These are phyloP conservation scores for Penicillium diatomitis DNA, from an alignment of 495 filamentous ascomycete species.

Conservation along the genomic window DNA sequence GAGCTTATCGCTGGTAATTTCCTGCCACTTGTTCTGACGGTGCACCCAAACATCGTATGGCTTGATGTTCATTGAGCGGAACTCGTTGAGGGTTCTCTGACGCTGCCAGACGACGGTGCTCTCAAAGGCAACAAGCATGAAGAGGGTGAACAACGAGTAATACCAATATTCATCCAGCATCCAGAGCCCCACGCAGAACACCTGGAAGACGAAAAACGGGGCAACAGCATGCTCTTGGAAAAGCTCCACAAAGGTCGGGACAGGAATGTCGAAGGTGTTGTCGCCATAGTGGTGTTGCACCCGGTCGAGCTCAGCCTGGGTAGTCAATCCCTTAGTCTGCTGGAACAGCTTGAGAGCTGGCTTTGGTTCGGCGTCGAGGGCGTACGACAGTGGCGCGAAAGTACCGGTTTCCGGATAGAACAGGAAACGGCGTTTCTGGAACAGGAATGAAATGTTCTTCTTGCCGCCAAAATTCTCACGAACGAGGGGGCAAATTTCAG, in stretches of 20 bases:
- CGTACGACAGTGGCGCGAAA: constrained; percentile 78
- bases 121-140: constrained; percentile 97
- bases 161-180: constrained; percentile 99
- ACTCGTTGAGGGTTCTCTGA: constrained; percentile 92
- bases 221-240: constrained; percentile 98
- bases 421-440: constrained; percentile 96
- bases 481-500: constrained; percentile 77
- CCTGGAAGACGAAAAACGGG: constrained; percentile 98
- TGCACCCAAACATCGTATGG: constrained; percentile 91
- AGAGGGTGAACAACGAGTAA: constrained; percentile 95
- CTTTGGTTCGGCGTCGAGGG: constrained; percentile 75
- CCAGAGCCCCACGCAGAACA: constrained; percentile 98
- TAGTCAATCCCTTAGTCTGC: constrained; percentile 59
- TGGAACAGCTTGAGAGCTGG: constrained; percentile 71
- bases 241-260: constrained; percentile 88
- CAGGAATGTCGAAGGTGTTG: constrained; percentile 96
- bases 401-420: constrained; percentile 57
- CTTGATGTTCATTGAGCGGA: constrained; percentile 98
- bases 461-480: constrained; percentile 64
- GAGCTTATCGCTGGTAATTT: constrained; percentile 87
- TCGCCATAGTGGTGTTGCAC: constrained; percentile 88
- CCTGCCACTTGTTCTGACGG: constrained; percentile 74
- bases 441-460: constrained; percentile 78
- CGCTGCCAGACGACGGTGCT: constrained; percentile 99
- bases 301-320: constrained; percentile 60